A percentile compares a stretch with the other conserved stretches of the same genome.
Evolutionary conservation across 2,329 filamentous ascomycete species (phyloP).

Genomic region (Zymoseptoria pseudotritici): DNA sequence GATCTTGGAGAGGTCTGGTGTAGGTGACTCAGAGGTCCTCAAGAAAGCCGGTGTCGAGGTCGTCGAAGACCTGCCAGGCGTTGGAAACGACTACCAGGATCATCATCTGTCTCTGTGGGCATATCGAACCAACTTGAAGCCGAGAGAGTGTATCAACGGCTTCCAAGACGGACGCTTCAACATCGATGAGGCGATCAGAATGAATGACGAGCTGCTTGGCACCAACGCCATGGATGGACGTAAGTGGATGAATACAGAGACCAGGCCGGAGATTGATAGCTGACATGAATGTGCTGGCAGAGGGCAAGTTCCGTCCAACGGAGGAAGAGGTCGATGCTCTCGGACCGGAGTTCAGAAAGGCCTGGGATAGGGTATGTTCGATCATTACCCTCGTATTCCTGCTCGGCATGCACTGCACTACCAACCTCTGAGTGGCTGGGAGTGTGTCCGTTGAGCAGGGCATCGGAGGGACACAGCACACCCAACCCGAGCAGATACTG

Average conservation of each 20-base stretch:
- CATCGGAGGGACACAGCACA: too few species aligned
- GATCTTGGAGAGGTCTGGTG: slow-evolving; percentile 53
- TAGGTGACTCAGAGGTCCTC: slow-evolving; percentile 44
- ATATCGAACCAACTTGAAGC: slow-evolving; percentile 42
- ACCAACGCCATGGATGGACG: slow-evolving; percentile 52
- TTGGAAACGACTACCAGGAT: slow-evolving; percentile 27
- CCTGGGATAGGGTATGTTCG: slow-evolving; percentile 42
- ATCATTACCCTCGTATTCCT: background rate
- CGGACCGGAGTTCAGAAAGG: slow-evolving; percentile 45
- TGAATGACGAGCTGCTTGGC: slow-evolving; percentile 46
- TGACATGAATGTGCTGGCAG: slow-evolving; percentile 10
- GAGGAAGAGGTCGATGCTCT: slow-evolving; percentile 46
- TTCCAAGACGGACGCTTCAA: slow-evolving; percentile 44
- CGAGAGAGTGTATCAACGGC: slow-evolving; percentile 48
- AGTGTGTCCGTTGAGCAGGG: too few species aligned
- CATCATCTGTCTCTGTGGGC: slow-evolving; percentile 46
- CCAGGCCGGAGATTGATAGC: background rate
- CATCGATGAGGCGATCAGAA: slow-evolving; percentile 39
- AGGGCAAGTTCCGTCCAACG: slow-evolving; percentile 49
- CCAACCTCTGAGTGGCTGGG: too few species aligned
- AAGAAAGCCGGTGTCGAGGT: slow-evolving; percentile 31
- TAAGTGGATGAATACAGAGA: slow-evolving; percentile 3
- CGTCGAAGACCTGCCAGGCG: slow-evolving; percentile 26
- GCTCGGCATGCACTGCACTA: background rate
- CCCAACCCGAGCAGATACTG: background rate